A percentile compares a stretch with the other conserved stretches of the same genome.
These are phyloP conservation scores for Neofusicoccum cordaticola DNA, from an alignment of 2,329 filamentous ascomycete genomes.

Conservation along the genomic window DNA sequence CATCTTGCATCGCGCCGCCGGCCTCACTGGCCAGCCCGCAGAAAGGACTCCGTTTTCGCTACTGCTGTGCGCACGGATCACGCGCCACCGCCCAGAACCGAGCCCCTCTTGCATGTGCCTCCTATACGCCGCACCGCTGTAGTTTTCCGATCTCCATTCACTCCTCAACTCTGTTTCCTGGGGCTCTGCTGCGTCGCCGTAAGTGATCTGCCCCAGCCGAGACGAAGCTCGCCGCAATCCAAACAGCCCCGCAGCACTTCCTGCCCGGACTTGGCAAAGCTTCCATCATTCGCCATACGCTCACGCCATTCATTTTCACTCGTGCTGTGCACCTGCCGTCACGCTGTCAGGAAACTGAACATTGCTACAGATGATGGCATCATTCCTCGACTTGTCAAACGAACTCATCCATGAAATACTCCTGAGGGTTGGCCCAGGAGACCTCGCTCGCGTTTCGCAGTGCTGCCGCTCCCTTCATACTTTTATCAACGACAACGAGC, in stretches of 20 bases:
- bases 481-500: constrained; percentile 13
- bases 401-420: constrained; percentile 17
- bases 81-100: not conserved
- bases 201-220: not conserved
- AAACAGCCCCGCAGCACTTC: too few species aligned
- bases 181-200: not conserved
- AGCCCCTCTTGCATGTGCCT: not conserved
- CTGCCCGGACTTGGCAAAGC: too few species aligned
- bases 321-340: too few species aligned
- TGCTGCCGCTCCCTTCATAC: constrained; percentile 10
- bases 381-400: constrained; percentile 12
- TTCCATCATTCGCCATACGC: too few species aligned
- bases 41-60: not conserved
- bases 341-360: not conserved
- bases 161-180: not conserved
- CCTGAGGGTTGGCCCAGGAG: not conserved
- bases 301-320: too few species aligned
- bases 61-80: not conserved
- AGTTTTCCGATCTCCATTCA: not conserved
- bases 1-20: not conserved
- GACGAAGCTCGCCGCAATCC: too few species aligned
- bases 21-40: not conserved
- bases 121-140: not conserved
- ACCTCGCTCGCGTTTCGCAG: constrained; percentile 9
- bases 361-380: not conserved